Evolutionary conservation across 1,139 yeast genomes (phyloP), one percentile per base, ranked within the genome.

Genomic region (Debaryomycetaceae sp.): DNA sequence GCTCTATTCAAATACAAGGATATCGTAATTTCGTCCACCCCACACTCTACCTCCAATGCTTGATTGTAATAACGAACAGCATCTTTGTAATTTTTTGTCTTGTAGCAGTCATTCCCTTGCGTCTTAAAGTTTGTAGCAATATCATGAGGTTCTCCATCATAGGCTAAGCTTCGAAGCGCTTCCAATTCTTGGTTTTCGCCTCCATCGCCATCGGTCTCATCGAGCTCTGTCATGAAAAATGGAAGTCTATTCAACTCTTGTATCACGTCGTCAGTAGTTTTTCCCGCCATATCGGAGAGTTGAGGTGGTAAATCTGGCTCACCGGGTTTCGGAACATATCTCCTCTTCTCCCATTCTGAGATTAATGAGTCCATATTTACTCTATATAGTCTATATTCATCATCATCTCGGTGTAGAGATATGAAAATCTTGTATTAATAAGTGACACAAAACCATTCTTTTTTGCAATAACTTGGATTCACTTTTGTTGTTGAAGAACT

Each of bases 121-220:
- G 80, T 84, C 54, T 90, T 90, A 71, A 91, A 93, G 58, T 90
- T 90, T 29, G 80, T 76, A 2, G 98, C 98, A 40, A 91, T 72
- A 58, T 93, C 99, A 55, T 86, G 83, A 0, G 98, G 97, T 50
- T 89, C 96, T 34, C 99, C 99, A 42, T 93, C 99, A 59, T 88
- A 91, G 0, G 96, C 97, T 57, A 95, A 72, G 9, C 97, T 93
- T 59, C 83, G 84, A 50, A 93, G 75, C 0, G 99, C 99, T 59
- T 93, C 98, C 22, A 95, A 67, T 43, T 81, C 84, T 5, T 75
- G 60, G 57, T 88, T 89, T 39, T 82, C 86, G 34, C 91, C 95
- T 34, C 86, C 88, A 7, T 81, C 86, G 6, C 88, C 93, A 57
- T 85, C 87, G 6, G 82, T 78, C 36, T 82, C 87, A 55, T 86